Conservation (phyloP, 192 early-diverging fungal species). For the Entomortierella beljakovae region DNA sequence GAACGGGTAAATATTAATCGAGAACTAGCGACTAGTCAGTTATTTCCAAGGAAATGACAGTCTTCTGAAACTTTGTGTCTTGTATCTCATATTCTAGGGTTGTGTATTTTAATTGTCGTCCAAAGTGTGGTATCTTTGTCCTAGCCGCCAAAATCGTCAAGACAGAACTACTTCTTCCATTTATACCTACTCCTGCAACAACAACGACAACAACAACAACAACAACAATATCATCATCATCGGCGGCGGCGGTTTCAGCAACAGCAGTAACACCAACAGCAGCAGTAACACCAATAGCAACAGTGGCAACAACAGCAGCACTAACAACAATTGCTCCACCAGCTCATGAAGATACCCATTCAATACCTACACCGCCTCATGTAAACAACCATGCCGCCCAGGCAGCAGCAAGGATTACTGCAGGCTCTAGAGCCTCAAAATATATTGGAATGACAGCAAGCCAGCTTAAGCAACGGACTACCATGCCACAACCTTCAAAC, state of each 20-base stretch:
- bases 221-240: too few species aligned
- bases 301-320: too few species aligned
- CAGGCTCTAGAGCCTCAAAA: conserved; percentile 65
- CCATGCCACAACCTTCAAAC: conserved; percentile 34
- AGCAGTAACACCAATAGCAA: too few species aligned
- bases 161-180: conserved; percentile 19
- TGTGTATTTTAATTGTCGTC: conserved; percentile 77
- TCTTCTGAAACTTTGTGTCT: background rate
- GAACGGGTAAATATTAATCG: conserved; percentile 60
- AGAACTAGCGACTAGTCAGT: background rate
- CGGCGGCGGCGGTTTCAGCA: too few species aligned
- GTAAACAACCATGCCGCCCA: conserved; percentile 54
- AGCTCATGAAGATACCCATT: conserved; percentile 21
- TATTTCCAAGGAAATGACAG: too few species aligned
- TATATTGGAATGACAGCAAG: conserved; percentile 66
- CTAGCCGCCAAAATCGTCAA: conserved; percentile 69
- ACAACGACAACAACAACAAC: conserved; percentile 12
- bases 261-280: too few species aligned
- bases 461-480: conserved; percentile 60
- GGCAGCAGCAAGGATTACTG: conserved; percentile 59
- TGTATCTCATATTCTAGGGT: conserved; percentile 54
- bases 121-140: conserved; percentile 78
- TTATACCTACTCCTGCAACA: conserved; percentile 12
- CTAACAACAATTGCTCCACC: too few species aligned
- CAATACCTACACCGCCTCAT: conserved; percentile 13